phyloP scores from a whole-genome alignment of 176 grass and related monocot species.

The Carex pumila region DNA sequence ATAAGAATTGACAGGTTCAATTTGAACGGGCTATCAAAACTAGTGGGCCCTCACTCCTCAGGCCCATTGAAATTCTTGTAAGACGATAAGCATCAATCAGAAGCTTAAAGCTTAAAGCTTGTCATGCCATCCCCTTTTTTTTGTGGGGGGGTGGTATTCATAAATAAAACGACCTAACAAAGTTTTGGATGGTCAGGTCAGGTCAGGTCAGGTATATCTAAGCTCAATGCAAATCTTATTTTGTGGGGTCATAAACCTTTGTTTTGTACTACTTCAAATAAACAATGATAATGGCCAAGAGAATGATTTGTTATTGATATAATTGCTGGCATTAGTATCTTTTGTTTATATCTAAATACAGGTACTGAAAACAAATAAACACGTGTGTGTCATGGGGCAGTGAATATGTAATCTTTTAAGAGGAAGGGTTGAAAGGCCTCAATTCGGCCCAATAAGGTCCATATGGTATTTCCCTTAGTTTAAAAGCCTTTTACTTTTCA shows the following conservation, averaged over 20 bases:
- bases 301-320: neutral
- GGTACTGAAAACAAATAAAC: neutral
- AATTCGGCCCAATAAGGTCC: neutral
- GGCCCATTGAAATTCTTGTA: neutral
- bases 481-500: too few relatives aligned
- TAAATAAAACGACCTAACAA: neutral
- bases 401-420: neutral
- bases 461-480: too few relatives aligned
- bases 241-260: too few relatives aligned
- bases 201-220: neutral
- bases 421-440: neutral
- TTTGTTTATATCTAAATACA: too few relatives aligned
- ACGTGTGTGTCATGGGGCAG: neutral
- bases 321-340: neutral
- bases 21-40: neutral
- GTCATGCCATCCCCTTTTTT: neutral
- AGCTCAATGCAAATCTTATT: neutral
- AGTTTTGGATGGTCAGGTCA: neutral
- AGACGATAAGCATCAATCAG: neutral
- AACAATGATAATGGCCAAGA: too few relatives aligned
- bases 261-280: too few relatives aligned
- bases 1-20: neutral
- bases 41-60: neutral
- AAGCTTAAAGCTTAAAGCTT: neutral
- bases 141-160: neutral